Evolutionary conservation across 306 rosid genomes (phyloP), one percentile per base, ranked within the genome.

Genomic region (Vicia sativa): DNA sequence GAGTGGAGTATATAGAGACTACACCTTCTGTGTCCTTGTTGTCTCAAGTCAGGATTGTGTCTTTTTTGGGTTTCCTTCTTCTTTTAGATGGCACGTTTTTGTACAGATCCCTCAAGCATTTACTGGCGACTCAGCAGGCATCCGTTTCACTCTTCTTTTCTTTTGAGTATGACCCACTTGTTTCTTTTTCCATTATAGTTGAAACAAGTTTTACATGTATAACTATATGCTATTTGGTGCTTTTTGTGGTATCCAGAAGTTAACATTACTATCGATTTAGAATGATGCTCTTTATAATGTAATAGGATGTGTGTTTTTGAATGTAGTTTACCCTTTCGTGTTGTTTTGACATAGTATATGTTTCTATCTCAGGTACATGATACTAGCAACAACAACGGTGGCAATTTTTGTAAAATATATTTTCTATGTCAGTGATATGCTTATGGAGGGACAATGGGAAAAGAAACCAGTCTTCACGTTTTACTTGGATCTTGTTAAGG

Each of bases 371-470:
- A 95, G 99, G 96, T 95, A 95, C 93, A 90, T 95, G 99, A 95
- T 95, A 72, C 81, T 95, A 66, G 97, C 99, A 6, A 95, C 99
- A 39, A 95, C 99, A 28, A 89, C 87, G 1, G 91, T 95, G 59
- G 82, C 99, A 25, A 88, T 87, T 37, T 90, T 95, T 71, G 89
- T 90, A 19, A 95, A 95, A 81, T 95, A 90, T 65, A 70, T 90
- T 73, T 95, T 95, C 89, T 95, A 90, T 69, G 96, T 95, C 28
- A 84, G 78, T 60, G 99, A 95, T 80, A 83, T 87, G 84, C 91
- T 95, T 70, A 95, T 90, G 99, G 99, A 95, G 71, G 97, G 96
- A 73, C 99, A 95, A 46, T 95, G 99, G 99, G 99, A 95, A 85
- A 90, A 26, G 78, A 95, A 90, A 80, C 97, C 95, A 23, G 91